Base-by-base conservation (phyloP, 345 rosid genomes). In the Bretschneidera sinensis region DNA sequence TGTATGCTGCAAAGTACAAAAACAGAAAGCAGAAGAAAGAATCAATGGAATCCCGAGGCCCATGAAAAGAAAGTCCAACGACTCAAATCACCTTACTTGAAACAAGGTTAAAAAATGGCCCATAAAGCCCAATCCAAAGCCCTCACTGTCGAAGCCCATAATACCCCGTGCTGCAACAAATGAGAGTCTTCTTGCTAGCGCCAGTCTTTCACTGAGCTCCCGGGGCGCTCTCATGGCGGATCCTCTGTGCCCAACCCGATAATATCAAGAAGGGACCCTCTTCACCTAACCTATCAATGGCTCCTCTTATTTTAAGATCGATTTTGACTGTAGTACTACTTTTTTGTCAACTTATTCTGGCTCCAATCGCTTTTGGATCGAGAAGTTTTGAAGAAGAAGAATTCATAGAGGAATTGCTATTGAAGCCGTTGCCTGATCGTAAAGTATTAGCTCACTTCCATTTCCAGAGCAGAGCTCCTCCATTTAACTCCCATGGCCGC, bases 351-450 rank as follows among this genome's bases (percentile, higher is more conserved):
- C 10, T 65, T 25, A 21, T 33, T 60, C 10, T 59, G 15, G 51
- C 63, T 55, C n/a, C 67, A 39, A 33, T 67, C 57, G 74, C 71
- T 15, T 59, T 58, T 48, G 85, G 81, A 71, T 86, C 79, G 68
- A 59, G 68, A n/a, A 17, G 23, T n/a, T 59, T 22, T 31, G 72
- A 50, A 35, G 70, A 15, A 11, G 97, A 90, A 71, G 87, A 83
- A 62, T 90, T 94, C 76, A 66, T 54, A 24, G 97, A 94, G 74
- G 83, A 79, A 57, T 28, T 90, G 70, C 73, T 94, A 45, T 55
- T 90, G 74, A 94, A 79, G 76, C 95, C 99, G 7, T 71, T 94
- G 18, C 96, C 97, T 25, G 91, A 88, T 79, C 90, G 86, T 6
- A 86, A 85, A 74, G 82, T 90, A 21, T 72, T 90, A 64, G 83